Conservation (phyloP, 2,329 filamentous ascomycete genomes). For the Myriosclerotinia curreyana region DNA sequence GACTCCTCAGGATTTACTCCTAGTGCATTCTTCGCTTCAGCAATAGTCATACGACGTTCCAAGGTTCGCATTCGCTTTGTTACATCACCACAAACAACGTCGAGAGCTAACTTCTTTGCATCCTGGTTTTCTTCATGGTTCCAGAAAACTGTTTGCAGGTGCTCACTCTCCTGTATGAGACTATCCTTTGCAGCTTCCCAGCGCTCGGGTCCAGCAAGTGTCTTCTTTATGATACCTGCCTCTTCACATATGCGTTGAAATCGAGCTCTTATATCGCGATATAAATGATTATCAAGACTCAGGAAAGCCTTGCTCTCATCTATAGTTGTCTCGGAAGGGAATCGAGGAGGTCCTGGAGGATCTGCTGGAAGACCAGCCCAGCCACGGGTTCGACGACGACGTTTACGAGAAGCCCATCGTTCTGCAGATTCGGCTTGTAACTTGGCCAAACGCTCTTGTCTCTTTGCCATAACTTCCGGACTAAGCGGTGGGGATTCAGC, state of each 20-base stretch:
- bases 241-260: slow-evolving; percentile 71
- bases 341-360: slow-evolving; percentile 66
- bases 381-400: slow-evolving; percentile 64
- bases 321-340: slow-evolving; percentile 78
- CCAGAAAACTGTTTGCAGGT: slow-evolving; percentile 62
- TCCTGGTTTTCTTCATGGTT: slow-evolving; percentile 56
- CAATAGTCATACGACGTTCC: slow-evolving; percentile 65
- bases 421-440: slow-evolving; percentile 60
- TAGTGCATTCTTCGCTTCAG: slow-evolving; percentile 70
- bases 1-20: slow-evolving; percentile 66
- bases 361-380: slow-evolving; percentile 67
- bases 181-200: slow-evolving; percentile 71
- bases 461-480: slow-evolving; percentile 50
- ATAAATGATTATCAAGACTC: slow-evolving; percentile 59
- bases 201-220: slow-evolving; percentile 64
- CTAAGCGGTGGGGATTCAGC: slow-evolving; percentile 41
- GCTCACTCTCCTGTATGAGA: slow-evolving; percentile 61
- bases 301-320: slow-evolving; percentile 73
- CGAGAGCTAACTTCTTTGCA: slow-evolving; percentile 65
- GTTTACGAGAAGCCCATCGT: slow-evolving; percentile 61
- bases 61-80: slow-evolving; percentile 72
- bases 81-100: slow-evolving; percentile 77
- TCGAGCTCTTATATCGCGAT: slow-evolving; percentile 60
- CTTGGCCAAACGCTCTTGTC: slow-evolving; percentile 51
- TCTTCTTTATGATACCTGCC: slow-evolving; percentile 70